phyloP scores from a whole-genome alignment of 2,329 filamentous ascomycete genomes.

The Xylaria sp. region DNA sequence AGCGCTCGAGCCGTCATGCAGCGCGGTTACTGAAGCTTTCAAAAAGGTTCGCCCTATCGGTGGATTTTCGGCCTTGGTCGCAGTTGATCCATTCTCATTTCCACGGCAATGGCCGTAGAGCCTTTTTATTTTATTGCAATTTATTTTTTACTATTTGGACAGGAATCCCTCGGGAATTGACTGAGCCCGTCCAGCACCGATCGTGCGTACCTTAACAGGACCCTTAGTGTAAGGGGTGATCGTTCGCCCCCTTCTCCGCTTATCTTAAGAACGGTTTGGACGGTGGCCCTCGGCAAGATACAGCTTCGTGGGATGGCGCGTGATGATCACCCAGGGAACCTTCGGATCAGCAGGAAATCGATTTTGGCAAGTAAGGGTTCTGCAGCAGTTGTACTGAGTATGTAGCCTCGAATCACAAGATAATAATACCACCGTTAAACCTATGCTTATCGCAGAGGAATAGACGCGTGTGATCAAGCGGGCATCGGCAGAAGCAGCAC shows the following conservation, averaged over 20 bases:
- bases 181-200: background rate
- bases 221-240: background rate
- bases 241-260: conserved; percentile 8
- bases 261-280: conserved; percentile 12
- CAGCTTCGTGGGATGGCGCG: conserved; percentile 18
- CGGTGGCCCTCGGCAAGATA: conserved; percentile 6
- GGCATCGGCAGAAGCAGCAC: background rate
- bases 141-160: background rate
- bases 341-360: conserved; percentile 1
- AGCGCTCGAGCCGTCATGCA: background rate
- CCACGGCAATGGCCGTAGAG: conserved; percentile 1
- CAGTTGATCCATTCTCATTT: conserved; percentile 9
- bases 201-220: background rate
- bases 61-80: conserved; percentile 6
- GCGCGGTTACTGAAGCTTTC: background rate
- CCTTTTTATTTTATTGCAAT: background rate
- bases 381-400: too few species aligned
- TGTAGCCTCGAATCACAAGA: conserved; percentile 4
- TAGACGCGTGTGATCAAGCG: background rate
- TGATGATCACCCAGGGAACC: conserved; percentile 28
- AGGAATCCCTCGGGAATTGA: background rate
- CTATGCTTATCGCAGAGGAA: background rate
- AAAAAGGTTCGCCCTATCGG: conserved; percentile 1
- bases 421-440: background rate
- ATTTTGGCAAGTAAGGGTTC: conserved; percentile 6